These are phyloP conservation scores for Colletotrichum euphorbiae DNA, from an alignment of 2,329 filamentous ascomycete genomes.

Conservation along the genomic window DNA sequence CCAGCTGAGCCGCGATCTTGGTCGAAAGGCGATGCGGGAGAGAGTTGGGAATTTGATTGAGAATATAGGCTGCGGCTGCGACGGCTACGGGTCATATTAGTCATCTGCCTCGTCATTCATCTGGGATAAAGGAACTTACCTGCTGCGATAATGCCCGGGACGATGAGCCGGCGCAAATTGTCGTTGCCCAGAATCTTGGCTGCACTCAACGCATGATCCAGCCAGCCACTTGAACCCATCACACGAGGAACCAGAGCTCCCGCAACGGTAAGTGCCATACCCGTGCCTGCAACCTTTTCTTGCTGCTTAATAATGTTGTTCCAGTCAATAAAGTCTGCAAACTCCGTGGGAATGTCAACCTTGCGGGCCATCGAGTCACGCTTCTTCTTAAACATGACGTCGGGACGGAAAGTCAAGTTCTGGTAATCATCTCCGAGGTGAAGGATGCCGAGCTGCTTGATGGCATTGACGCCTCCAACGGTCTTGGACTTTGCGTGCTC, in stretches of 20 bases:
- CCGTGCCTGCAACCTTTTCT: conserved; percentile 93
- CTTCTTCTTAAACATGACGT: conserved; percentile 92
- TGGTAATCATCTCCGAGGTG: conserved; percentile 91
- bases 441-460: conserved; percentile 87
- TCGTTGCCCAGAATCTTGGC: conserved; percentile 84
- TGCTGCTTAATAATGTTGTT: conserved; percentile 85
- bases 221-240: conserved; percentile 86
- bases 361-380: conserved; percentile 85
- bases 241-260: conserved; percentile 86
- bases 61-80: conserved; percentile 81
- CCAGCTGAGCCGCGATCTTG: conserved; percentile 86
- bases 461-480: conserved; percentile 82
- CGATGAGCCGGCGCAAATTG: conserved; percentile 81
- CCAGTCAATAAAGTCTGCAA: conserved; percentile 95
- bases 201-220: conserved; percentile 86
- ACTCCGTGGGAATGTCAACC: conserved; percentile 86
- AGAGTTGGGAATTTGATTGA: conserved; percentile 89
- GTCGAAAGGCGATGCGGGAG: conserved; percentile 85
- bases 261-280: conserved; percentile 92
- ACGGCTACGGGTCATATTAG: conserved; percentile 63
- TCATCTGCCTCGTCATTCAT: neutral
- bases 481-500: conserved; percentile 85
- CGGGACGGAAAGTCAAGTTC: conserved; percentile 87
- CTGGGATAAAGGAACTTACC: conserved; percentile 67
- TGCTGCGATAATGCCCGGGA: conserved; percentile 83